Conservation (phyloP, 495 filamentous ascomycete species). For the Penicillium simplicissimum region DNA sequence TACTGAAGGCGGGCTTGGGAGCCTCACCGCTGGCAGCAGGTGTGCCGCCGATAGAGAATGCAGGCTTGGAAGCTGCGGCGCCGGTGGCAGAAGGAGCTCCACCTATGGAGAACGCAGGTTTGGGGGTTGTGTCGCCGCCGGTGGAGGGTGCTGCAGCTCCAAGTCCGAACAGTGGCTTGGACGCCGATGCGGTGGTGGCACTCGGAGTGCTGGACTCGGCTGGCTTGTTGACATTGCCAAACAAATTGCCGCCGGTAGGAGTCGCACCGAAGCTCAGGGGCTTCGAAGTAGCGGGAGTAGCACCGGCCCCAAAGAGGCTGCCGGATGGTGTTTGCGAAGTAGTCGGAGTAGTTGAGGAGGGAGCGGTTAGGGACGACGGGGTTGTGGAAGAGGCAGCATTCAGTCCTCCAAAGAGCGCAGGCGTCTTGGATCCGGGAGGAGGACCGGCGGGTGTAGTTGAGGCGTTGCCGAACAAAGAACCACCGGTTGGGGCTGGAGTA, state of each 20-base stretch:
- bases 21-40: not conserved
- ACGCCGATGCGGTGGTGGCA: conserved; percentile 25
- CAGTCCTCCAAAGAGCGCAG: conserved; percentile 35
- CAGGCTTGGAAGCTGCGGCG: not conserved
- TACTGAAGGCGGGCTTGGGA: conserved; percentile 31
- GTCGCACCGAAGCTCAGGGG: conserved; percentile 34
- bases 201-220: conserved; percentile 43
- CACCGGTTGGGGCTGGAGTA: conserved; percentile 42
- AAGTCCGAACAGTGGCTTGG: conserved; percentile 15
- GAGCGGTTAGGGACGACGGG: conserved; percentile 23
- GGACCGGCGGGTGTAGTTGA: conserved; percentile 68
- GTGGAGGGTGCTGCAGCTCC: conserved; percentile 7
- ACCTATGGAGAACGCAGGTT: conserved; percentile 9
- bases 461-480: conserved; percentile 45
- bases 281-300: conserved; percentile 20
- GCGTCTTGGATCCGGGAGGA: conserved; percentile 50
- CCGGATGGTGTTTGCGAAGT: conserved; percentile 32
- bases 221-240: conserved; percentile 44
- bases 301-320: conserved; percentile 36
- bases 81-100: not conserved
- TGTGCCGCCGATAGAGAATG: not conserved
- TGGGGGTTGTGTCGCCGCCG: conserved; percentile 19
- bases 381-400: conserved; percentile 28
- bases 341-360: conserved; percentile 32
- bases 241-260: conserved; percentile 34